Base-by-base conservation (phyloP, 2,329 filamentous ascomycete genomes). In the Emmonsiellopsis sp. region DNA sequence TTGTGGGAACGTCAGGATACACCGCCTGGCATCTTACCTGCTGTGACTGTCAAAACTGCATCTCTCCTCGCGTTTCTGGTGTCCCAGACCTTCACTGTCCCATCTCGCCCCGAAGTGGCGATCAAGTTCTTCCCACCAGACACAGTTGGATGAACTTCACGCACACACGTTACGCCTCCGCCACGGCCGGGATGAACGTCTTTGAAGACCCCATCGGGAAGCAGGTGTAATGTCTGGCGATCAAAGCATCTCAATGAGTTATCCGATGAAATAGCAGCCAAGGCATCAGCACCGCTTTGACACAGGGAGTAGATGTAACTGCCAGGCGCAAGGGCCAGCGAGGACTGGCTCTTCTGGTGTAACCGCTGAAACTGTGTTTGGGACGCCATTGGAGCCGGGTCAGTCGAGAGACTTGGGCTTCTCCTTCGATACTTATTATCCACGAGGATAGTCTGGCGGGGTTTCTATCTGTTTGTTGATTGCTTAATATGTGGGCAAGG, bases 201-300 rank as follows among this genome's bases (percentile, higher is more conserved):
- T 37, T 31, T 41, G 40, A 55, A 50, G 16, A 59, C 37, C 7
- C 56, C 54, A 34, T 57, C 54, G 9, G 56, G 56, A 9, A 66
- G 62, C 51, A 65, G 62, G 15, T 63, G 57, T 41, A 73, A 63
- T 47, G 63, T 62, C 41, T 62, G 57, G 32, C 65, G 66, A 58
- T 73, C 69, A 55, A 74, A 69, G 7, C 71, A 57, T 11, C 72
- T 69, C 50, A 75, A 61, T 15, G 72, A 74, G 60, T 74, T 70
- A 63, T 75, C 72, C 15, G 72, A 75, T 7, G 71, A 72, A 53
- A 74, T 74, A 42, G 69, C 70, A 11, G 71, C 71, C 44, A 75
- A 66, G 7, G 62, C 60, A 26, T 60, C 61, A 26, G 61, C 57
- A 11, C 63, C 62, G 7, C 63, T 62, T 2, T 64, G 57, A 5